phyloP scores from a whole-genome alignment of 352 stramenopile species.

The Phytophthora megakarya region DNA sequence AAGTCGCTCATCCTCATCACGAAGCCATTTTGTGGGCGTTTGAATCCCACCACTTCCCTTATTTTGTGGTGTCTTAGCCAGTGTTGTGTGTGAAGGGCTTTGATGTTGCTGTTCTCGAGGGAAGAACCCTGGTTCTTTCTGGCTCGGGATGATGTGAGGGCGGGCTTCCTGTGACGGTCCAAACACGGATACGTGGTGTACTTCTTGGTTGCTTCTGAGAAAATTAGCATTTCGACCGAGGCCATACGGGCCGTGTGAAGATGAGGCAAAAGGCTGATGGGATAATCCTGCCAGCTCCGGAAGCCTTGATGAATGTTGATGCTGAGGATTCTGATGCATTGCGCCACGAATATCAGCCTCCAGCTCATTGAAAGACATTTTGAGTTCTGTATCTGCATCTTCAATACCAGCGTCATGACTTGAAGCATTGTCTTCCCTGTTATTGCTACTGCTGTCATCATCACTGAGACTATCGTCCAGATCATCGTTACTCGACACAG shows the following conservation, averaged over 20 bases:
- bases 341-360: slow-evolving; percentile 38
- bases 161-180: slow-evolving; percentile 15
- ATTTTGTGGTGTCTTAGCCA: slow-evolving; percentile 18
- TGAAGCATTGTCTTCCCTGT: slow-evolving; percentile 26
- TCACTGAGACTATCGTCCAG: slow-evolving; percentile 38
- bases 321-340: slow-evolving; percentile 35
- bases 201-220: slow-evolving; percentile 27
- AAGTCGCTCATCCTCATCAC: slow-evolving; percentile 92
- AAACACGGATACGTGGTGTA: slow-evolving; percentile 15
- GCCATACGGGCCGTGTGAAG: slow-evolving; percentile 31
- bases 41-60: slow-evolving; percentile 23
- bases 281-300: slow-evolving; percentile 31
- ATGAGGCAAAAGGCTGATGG: slow-evolving; percentile 20
- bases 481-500: slow-evolving; percentile 35
- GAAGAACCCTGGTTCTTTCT: slow-evolving; percentile 67
- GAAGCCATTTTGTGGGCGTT: slow-evolving; percentile 75
- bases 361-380: slow-evolving; percentile 46
- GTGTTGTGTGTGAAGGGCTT: slow-evolving; percentile 62
- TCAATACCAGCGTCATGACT: slow-evolving; percentile 5
- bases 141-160: slow-evolving; percentile 12
- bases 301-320: slow-evolving; percentile 28
- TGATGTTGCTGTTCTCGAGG: slow-evolving; percentile 85
- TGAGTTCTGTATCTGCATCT: slow-evolving; percentile 42
- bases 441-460: slow-evolving; percentile 36
- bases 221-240: slow-evolving; percentile 17